A percentile compares a stretch with the other conserved stretches of the same genome.
These are phyloP conservation scores for Infundibulicybe gibba DNA, from an alignment of 768 basidiomycete genomes.

Conservation along the genomic window DNA sequence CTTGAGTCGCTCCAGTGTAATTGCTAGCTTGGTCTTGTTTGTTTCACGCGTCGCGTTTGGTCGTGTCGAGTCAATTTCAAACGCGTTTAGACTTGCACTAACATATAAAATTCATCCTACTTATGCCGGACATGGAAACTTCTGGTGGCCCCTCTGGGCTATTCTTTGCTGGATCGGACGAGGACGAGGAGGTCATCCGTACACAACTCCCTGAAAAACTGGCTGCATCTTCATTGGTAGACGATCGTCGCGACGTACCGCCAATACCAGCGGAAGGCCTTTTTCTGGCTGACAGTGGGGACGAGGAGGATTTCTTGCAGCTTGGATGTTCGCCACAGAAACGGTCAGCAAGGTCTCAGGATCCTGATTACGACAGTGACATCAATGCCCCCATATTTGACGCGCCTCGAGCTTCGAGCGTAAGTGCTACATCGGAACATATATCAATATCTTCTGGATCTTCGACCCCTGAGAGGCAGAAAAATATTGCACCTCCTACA, in stretches of 20 bases:
- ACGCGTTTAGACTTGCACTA: constrained; percentile 16
- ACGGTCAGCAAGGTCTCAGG: constrained; percentile 8
- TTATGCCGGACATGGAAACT: constrained; percentile 22
- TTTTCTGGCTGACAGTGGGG: constrained; percentile 32
- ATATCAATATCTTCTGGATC: constrained; percentile 3
- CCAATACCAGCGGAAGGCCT: constrained; percentile 12
- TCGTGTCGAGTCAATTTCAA: constrained; percentile 9
- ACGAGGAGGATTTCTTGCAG: constrained; percentile 15
- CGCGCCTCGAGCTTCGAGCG: constrained; percentile 35
- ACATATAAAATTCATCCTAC: not conserved
- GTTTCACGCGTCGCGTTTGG: constrained; percentile 33
- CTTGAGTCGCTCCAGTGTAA: constrained; percentile 11
- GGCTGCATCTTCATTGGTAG: constrained; percentile 7
- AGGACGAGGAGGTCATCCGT: constrained; percentile 32
- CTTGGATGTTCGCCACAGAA: constrained; percentile 7
- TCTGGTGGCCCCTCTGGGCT: constrained; percentile 27
- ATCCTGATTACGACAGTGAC: constrained; percentile 12
- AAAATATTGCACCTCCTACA: constrained; percentile 25
- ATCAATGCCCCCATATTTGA: constrained; percentile 20
- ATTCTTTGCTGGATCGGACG: constrained; percentile 64
- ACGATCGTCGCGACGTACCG: constrained; percentile 10
- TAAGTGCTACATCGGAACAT: constrained; percentile 32
- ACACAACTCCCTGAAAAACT: constrained; percentile 8
- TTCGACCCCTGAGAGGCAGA: constrained; percentile 5
- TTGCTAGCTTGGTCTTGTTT: constrained; percentile 38